Conservation (phyloP, 2,329 filamentous ascomycete genomes). For the Fusarium nodosum region DNA sequence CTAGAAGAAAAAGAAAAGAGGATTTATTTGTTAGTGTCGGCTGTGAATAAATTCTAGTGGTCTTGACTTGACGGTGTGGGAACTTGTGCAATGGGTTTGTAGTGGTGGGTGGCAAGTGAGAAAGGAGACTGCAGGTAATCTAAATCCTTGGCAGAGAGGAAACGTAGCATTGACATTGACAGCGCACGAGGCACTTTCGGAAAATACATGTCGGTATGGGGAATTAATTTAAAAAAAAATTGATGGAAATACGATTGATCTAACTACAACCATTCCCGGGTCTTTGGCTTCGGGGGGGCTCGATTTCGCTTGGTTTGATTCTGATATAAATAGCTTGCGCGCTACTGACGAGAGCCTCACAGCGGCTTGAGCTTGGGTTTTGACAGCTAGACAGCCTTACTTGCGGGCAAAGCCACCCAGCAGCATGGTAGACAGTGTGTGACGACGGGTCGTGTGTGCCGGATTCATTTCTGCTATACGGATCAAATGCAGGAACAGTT, state of each 20-base stretch:
- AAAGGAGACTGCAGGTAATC: constrained; percentile 8
- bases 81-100: constrained; percentile 8
- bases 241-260: constrained; percentile 12
- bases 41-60: background rate
- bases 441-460: background rate
- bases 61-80: background rate
- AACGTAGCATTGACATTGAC: constrained; percentile 20
- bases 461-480: background rate
- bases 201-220: background rate
- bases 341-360: background rate
- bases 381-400: constrained; percentile 12
- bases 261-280: background rate
- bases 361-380: background rate
- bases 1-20: constrained; percentile 2
- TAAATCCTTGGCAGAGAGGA: background rate
- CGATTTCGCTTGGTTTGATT: background rate
- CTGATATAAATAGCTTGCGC: constrained; percentile 3
- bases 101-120: constrained; percentile 13
- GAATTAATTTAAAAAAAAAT: background rate
- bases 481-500: background rate
- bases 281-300: background rate
- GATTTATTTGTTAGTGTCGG: too few species aligned
- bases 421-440: background rate
- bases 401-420: background rate
- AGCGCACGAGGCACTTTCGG: constrained; percentile 1